Conservation (phyloP, 768 basidiomycete species). For the Lentinula boryana region DNA sequence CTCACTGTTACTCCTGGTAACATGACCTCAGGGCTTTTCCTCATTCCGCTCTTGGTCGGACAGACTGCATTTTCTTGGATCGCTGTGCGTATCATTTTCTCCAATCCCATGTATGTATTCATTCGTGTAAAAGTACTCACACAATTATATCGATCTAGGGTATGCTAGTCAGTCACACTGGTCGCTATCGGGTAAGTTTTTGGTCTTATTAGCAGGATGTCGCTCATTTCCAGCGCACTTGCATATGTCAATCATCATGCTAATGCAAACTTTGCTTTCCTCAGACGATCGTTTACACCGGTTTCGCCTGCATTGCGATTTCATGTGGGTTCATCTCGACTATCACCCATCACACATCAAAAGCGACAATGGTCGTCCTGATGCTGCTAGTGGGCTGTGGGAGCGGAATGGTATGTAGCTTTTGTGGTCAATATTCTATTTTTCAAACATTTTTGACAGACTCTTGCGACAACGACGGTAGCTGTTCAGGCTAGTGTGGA, state of each 20-base stretch:
- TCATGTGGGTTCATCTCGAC: constrained; percentile 67
- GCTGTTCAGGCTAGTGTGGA: constrained; percentile 69
- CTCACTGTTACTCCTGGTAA: neutral
- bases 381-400: constrained; percentile 58
- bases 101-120: neutral
- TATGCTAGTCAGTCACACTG: constrained; percentile 57
- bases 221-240: too few species aligned
- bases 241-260: neutral
- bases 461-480: constrained; percentile 58
- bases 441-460: constrained; percentile 22
- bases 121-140: neutral
- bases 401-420: constrained; percentile 40
- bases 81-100: constrained; percentile 29
- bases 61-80: constrained; percentile 56
- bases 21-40: constrained; percentile 46
- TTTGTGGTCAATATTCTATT: neutral
- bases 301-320: constrained; percentile 65
- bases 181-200: constrained; percentile 44
- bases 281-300: constrained; percentile 52
- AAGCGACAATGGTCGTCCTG: constrained; percentile 50
- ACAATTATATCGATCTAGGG: constrained; percentile 32
- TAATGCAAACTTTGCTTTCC: neutral
- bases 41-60: constrained; percentile 62
- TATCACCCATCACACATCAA: constrained; percentile 39
- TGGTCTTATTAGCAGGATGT: too few species aligned